Conservation (phyloP, 306 rosid species). For the Vachellia collinsii region DNA sequence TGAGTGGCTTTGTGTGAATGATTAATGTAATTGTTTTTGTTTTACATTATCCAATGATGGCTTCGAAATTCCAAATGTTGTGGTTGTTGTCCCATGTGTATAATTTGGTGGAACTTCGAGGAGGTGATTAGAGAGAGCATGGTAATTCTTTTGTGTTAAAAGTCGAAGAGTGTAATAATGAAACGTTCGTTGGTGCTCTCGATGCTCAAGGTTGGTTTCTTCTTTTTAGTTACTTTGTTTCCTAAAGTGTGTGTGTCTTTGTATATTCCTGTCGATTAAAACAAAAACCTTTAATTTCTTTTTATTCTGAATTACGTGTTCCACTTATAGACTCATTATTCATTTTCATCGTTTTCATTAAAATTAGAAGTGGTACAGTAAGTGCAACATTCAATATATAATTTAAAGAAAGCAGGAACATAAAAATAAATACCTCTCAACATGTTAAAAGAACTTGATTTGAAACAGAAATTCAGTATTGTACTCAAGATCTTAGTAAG, state of each 20-base stretch:
- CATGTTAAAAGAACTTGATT: no score
- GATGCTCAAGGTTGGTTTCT: neutral
- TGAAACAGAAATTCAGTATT: no score
- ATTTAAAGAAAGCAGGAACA: no score
- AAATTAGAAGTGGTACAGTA: no score
- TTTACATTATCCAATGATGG: constrained; percentile 34
- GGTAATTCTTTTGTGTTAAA: neutral
- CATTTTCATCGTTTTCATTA: no score
- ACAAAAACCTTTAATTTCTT: neutral
- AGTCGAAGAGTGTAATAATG: neutral
- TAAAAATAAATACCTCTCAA: no score
- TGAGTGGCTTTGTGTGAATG: constrained; percentile 30
- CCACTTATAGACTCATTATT: no score
- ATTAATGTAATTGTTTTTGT: constrained; percentile 29
- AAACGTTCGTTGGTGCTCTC: neutral
- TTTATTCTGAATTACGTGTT: neutral
- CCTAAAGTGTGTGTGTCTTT: neutral
- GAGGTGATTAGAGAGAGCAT: constrained; percentile 5
- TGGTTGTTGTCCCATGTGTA: constrained; percentile 11
- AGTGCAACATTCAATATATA: no score
- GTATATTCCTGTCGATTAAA: no score
- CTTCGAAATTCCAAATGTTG: constrained; percentile 57
- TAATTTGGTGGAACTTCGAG: constrained; percentile 29
- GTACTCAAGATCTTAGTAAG: no score
- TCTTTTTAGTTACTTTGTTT: neutral